Base-by-base conservation (phyloP, 2,329 filamentous ascomycete genomes). In the Exophiala spinifera region DNA sequence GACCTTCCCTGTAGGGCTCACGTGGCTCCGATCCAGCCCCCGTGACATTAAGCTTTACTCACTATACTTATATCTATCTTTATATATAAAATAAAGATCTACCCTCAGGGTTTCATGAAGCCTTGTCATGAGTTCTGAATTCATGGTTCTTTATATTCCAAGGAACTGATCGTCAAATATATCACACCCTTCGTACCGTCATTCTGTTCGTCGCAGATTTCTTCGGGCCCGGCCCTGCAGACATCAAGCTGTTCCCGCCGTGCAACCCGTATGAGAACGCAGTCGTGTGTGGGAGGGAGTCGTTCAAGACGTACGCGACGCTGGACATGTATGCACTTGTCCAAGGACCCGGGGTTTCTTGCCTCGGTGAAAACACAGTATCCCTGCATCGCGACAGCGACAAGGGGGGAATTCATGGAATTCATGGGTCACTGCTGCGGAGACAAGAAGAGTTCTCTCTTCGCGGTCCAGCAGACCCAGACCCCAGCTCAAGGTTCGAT, bases 161-260 rank as follows among this genome's bases (percentile, higher is more conserved):
- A n/a, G n/a, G n/a, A n/a, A n/a, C n/a, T n/a, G n/a, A n/a, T n/a
- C n/a, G n/a, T n/a, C n/a, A n/a, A n/a, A n/a, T n/a, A n/a, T n/a
- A n/a, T n/a, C n/a, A n/a, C n/a, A n/a, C n/a, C n/a, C n/a, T n/a
- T n/a, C n/a, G n/a, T n/a, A n/a, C n/a, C n/a, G n/a, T n/a, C n/a
- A 84, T 84, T 63, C 88, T 96, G 63, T 90, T 91, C 73, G 91
- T 96, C 59, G 91, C 91, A 25, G 91, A 96, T 74, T 91, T 89
- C 79, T 95, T 96, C 76, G 80, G 87, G 56, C 91, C 88, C 69
- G 78, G 82, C 63, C 87, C 87, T 44, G 82, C 77, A 56, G 78
- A 80, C 61, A 80, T 83, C 63, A 74, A 72, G 48, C 82, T 79
- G 79, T 83, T 80, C 67, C 80, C 80, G 0, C 80, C 81, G n/a